Evolutionary conservation across 345 rosid species (phyloP).

Genomic region (Salix arbutifolia): DNA sequence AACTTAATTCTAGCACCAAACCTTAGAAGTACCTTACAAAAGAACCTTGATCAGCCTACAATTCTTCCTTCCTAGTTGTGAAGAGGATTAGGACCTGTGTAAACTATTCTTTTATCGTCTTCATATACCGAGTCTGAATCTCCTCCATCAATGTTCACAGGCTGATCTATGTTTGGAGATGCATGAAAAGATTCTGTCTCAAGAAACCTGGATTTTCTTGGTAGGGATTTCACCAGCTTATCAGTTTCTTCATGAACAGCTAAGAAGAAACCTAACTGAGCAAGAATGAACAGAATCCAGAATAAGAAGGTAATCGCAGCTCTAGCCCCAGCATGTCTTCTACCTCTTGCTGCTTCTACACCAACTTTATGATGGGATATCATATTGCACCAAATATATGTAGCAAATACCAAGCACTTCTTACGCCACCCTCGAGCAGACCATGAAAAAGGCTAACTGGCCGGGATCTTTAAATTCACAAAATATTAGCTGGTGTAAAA

Average conservation of each 20-base stretch:
- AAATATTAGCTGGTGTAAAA: not conserved
- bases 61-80: conserved; percentile 49
- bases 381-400: conserved; percentile 24
- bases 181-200: conserved; percentile 26
- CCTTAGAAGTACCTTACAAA: not conserved
- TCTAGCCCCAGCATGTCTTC: conserved; percentile 11
- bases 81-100: conserved; percentile 94
- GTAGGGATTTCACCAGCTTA: conserved; percentile 19
- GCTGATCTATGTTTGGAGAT: conserved; percentile 27
- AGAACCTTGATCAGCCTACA: conserved; percentile 15
- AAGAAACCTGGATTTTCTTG: conserved; percentile 42
- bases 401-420: not conserved
- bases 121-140: conserved; percentile 42
- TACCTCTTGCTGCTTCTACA: conserved; percentile 10
- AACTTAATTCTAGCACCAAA: conserved; percentile 6
- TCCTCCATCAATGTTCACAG: conserved; percentile 24
- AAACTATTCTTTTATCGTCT: conserved; percentile 77
- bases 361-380: conserved; percentile 16
- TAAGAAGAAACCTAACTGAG: conserved; percentile 34
- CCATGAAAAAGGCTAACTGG: conserved; percentile 2
- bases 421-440: not conserved
- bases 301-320: conserved; percentile 33
- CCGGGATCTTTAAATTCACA: not conserved
- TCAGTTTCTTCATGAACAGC: conserved; percentile 29
- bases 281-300: conserved; percentile 42